Conservation (phyloP, 331 rosid genomes). For the Dryas integrifolia region DNA sequence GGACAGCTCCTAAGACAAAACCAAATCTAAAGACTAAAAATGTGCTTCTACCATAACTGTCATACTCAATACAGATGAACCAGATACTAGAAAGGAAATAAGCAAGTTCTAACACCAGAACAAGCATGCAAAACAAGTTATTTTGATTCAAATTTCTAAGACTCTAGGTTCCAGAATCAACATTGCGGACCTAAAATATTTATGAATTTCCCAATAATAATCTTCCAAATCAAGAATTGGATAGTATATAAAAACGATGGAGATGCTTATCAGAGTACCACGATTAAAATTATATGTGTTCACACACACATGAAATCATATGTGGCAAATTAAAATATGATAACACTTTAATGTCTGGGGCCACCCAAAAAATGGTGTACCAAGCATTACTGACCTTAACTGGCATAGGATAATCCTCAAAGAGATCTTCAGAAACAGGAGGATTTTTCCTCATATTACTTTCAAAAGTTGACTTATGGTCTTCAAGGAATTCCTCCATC, state of each 20-base stretch:
- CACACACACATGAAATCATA: neutral
- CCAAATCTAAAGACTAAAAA: neutral
- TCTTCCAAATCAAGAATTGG: neutral
- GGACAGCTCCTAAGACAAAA: neutral
- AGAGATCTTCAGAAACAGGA: constrained; percentile 31
- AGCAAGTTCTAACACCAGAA: neutral
- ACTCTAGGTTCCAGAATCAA: neutral
- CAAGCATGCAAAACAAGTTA: neutral
- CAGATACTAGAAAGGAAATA: neutral
- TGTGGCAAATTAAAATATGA: neutral
- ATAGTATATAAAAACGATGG: neutral
- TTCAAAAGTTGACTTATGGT: constrained; percentile 32
- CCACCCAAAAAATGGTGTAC: constrained; percentile 15
- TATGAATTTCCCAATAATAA: neutral
- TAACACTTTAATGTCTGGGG: neutral
- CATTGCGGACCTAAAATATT: neutral
- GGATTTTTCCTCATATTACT: constrained; percentile 28
- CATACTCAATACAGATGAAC: neutral
- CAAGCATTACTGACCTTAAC: constrained; percentile 54
- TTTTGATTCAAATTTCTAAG: too few relatives aligned
- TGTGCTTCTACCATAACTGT: neutral
- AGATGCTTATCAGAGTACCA: neutral
- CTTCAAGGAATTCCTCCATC: constrained; percentile 34
- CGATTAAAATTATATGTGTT: neutral
- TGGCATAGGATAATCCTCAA: constrained; percentile 30